Percentiles rank a stretch among this genome's conserved stretches.
These are phyloP conservation scores for Pythium myriotylum DNA, from an alignment of 352 stramenopile genomes.

Conservation along the genomic window DNA sequence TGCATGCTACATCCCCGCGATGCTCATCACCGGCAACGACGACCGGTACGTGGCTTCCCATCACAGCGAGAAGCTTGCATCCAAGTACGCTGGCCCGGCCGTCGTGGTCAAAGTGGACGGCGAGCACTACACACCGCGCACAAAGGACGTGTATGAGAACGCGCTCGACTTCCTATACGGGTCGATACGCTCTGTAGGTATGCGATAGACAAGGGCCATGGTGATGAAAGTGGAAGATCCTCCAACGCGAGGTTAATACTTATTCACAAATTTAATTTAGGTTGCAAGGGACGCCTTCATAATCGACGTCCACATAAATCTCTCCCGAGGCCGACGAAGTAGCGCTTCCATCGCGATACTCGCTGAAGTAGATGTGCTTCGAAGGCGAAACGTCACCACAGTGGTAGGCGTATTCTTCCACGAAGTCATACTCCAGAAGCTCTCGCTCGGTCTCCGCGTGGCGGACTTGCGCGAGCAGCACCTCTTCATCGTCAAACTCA, in stretches of 20 bases:
- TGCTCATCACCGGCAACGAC: slow-evolving; percentile 64
- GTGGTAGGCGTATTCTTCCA: slow-evolving; percentile 66
- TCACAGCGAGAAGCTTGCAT: slow-evolving; percentile 68
- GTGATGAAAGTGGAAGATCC: neutral
- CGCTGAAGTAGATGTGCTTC: slow-evolving; percentile 59
- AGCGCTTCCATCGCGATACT: slow-evolving; percentile 28
- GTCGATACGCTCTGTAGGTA: slow-evolving; percentile 38
- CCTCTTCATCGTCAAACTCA: slow-evolving; percentile 27
- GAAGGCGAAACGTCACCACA: slow-evolving; percentile 49
- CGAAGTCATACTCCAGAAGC: slow-evolving; percentile 78
- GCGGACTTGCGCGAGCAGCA: slow-evolving; percentile 21
- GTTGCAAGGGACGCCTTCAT: slow-evolving; percentile 36
- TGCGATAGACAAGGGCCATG: slow-evolving; percentile 25
- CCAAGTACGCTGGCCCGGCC: slow-evolving; percentile 59
- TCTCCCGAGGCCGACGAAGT: slow-evolving; percentile 55
- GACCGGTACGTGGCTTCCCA: slow-evolving; percentile 70
- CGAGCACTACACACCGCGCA: slow-evolving; percentile 64
- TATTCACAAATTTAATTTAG: neutral
- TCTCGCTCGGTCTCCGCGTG: slow-evolving; percentile 36
- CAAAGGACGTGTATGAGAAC: slow-evolving; percentile 45
- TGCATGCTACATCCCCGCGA: slow-evolving; percentile 68
- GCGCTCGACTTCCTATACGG: slow-evolving; percentile 70
- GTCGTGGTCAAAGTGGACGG: slow-evolving; percentile 59
- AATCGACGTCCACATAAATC: slow-evolving; percentile 71
- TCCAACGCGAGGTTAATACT: neutral